Percentiles rank a stretch among this genome's conserved stretches.
These are phyloP conservation scores for Pterulicium gracile DNA, from an alignment of 1,284 basidiomycete genomes.

Conservation along the genomic window DNA sequence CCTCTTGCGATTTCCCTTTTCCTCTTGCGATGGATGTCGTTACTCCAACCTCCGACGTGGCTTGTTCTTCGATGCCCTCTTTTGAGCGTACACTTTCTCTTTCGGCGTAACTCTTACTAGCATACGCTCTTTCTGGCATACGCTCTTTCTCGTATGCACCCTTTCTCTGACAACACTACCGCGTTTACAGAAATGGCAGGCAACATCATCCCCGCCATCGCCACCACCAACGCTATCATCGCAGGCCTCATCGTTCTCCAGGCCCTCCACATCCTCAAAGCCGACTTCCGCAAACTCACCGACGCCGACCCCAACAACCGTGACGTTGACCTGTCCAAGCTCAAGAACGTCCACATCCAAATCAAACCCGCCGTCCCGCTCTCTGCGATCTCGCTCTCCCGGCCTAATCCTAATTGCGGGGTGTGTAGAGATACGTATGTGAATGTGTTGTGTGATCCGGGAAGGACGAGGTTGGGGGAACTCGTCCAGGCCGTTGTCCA, in stretches of 20 bases:
- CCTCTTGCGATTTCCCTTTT: too few species aligned
- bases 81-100: too few species aligned
- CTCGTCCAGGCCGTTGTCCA: conserved; percentile 60
- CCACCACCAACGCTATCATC: conserved; percentile 97
- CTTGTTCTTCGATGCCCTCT: too few species aligned
- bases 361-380: conserved; percentile 69
- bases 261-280: conserved; percentile 73
- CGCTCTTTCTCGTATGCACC: neutral
- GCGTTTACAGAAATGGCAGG: conserved; percentile 86
- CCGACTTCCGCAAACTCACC: neutral
- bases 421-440: conserved; percentile 84
- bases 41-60: too few species aligned
- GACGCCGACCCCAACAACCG: neutral
- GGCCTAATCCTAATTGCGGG: conserved; percentile 69
- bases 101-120: too few species aligned
- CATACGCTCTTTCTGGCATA: too few species aligned
- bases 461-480: conserved; percentile 57
- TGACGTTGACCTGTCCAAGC: conserved; percentile 12
- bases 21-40: too few species aligned
- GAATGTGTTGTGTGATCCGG: conserved; percentile 59
- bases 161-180: conserved; percentile 2
- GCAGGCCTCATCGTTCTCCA: conserved; percentile 92
- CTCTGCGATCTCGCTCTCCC: conserved; percentile 48
- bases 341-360: conserved; percentile 67
- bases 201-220: conserved; percentile 98